phyloP scores from a whole-genome alignment of 371 early-diverging fungal species.

The Haplosporangium sp. region DNA sequence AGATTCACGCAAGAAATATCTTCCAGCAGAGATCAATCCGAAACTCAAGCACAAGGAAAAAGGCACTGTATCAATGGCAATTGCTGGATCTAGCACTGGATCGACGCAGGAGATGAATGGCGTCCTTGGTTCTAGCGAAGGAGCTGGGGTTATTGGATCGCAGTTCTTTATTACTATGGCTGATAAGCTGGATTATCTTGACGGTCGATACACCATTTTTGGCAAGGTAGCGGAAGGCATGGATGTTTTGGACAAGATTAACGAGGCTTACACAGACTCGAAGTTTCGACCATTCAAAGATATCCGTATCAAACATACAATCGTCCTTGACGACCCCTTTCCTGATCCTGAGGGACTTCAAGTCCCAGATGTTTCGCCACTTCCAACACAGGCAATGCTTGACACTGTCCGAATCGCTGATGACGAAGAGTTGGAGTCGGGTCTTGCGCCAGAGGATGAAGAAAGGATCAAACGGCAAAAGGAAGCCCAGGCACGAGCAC shows the following conservation, averaged over 20 bases:
- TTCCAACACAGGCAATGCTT: slow-evolving; percentile 84
- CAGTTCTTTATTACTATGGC: slow-evolving; percentile 98
- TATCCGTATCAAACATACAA: slow-evolving; percentile 93
- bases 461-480: slow-evolving; percentile 73
- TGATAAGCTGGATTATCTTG: slow-evolving; percentile 89
- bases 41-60: slow-evolving; percentile 86
- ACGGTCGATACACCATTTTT: slow-evolving; percentile 98
- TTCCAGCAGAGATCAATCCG: slow-evolving; percentile 87
- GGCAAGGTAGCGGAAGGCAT: slow-evolving; percentile 96
- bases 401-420: slow-evolving; percentile 84
- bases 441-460: slow-evolving; percentile 75
- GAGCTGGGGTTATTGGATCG: slow-evolving; percentile 77
- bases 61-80: slow-evolving; percentile 92
- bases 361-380: slow-evolving; percentile 83
- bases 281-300: slow-evolving; percentile 86
- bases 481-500: slow-evolving; percentile 90
- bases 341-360: slow-evolving; percentile 82
- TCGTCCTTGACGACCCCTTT: slow-evolving; percentile 95
- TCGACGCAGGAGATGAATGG: slow-evolving; percentile 39
- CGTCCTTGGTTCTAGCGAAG: slow-evolving; percentile 53
- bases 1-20: slow-evolving; percentile 63
- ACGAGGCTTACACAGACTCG: slow-evolving; percentile 78
- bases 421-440: slow-evolving; percentile 83
- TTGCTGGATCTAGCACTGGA: slow-evolving; percentile 58
- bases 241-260: slow-evolving; percentile 89